Evolutionary conservation across 1,139 yeast species (phyloP), one percentile per base, ranked within the genome.

Genomic region (Saccharomycopsis phalli): DNA sequence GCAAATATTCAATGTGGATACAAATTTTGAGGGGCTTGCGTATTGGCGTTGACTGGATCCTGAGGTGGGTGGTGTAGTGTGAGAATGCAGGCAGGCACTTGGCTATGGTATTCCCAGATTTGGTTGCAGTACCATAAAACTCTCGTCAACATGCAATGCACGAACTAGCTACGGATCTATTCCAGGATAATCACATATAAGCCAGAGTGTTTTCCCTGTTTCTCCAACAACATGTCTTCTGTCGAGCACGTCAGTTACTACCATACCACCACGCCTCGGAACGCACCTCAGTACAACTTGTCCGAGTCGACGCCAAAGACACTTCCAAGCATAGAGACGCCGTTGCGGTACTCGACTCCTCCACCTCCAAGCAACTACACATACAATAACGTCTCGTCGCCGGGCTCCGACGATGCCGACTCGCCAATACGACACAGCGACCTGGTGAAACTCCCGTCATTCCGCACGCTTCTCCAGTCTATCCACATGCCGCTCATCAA

Each of bases 401-500:
- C 6, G 13, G 17, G 25, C 20, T 13, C 37, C 20, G 34, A 31
- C 29, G 27, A 34, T 17, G 16, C 17, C 18, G 35, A 23, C 14
- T 23, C 37, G 6, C 32, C 42, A 20, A 34, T 26, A 18, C 35
- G 20, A 34, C 41, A 34, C 26, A 40, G 23, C 31, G 16, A 32
- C 2, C 27, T 40, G 3, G 40, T 44, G 13, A 44, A 44, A 21
- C 36, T 44, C 13, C 47, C 47, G 17, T 44, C 47, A 6, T 44
- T 44, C 41, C 41, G 38, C 17, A 34, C 47, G 3, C 36, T 44
- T 25, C 22, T 44, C 16, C 29, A 38, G 20, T 41, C 45, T 5
- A 44, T 44, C 21, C 28, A 40, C 27, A 44, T 41, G 8, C 47
- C 47, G 11, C 35, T 44, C 23, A 41, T 44, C 42, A 44, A 41